phyloP scores from a whole-genome alignment of 306 rosid species.

The Trichosanthes truncata region DNA sequence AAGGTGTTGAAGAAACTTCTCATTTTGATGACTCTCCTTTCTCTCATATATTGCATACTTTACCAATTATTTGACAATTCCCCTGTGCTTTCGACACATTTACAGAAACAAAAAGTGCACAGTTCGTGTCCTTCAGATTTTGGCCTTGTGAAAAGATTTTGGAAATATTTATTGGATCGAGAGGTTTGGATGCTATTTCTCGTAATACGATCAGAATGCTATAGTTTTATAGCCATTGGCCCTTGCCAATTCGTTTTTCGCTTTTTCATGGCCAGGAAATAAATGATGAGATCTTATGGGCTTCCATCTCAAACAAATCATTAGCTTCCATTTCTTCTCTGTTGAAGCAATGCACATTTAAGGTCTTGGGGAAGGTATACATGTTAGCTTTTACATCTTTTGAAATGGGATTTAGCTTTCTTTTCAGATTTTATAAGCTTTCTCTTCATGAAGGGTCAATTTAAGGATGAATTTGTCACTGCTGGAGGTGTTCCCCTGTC shows the following conservation, averaged over 20 bases:
- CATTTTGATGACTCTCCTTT: background rate
- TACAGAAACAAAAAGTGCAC: conserved; percentile 79
- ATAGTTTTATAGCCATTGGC: background rate
- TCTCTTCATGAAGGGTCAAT: conserved; percentile 57
- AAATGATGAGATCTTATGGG: conserved; percentile 70
- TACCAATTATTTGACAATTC: background rate
- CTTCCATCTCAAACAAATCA: conserved; percentile 69
- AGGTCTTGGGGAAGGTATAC: conserved; percentile 62
- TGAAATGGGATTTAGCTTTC: background rate
- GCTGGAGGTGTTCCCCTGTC: conserved; percentile 91
- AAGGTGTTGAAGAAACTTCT: background rate
- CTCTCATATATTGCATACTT: background rate
- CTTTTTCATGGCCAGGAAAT: conserved; percentile 33
- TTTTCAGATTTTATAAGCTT: background rate
- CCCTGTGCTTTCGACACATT: conserved; percentile 7
- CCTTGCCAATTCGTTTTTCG: background rate
- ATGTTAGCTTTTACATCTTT: background rate
- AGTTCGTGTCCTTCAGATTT: conserved; percentile 72
- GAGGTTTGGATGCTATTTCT: conserved; percentile 38
- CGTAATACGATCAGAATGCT: background rate
- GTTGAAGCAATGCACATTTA: conserved; percentile 57
- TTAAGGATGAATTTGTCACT: conserved; percentile 93
- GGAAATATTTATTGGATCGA: conserved; percentile 67
- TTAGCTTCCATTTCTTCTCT: conserved; percentile 52
- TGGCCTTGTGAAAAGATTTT: conserved; percentile 79